Percentiles rank a stretch among this genome's conserved stretches.
These are phyloP conservation scores for Rubia yunnanensis DNA, from an alignment of 257 asterid genomes.

Conservation along the genomic window DNA sequence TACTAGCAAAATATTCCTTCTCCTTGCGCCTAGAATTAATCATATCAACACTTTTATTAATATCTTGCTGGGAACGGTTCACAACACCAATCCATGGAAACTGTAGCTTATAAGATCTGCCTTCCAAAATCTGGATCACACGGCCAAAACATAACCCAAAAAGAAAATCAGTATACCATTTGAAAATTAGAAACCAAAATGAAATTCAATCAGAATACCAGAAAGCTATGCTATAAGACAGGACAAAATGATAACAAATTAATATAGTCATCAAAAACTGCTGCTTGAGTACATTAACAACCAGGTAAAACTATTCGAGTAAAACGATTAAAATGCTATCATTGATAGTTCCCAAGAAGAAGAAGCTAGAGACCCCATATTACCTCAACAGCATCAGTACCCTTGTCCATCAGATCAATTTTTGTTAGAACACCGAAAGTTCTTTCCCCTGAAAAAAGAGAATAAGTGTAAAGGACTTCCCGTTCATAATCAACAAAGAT, in stretches of 20 bases:
- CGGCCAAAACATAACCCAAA: neutral
- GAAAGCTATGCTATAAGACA: neutral
- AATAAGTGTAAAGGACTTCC: conserved; percentile 1
- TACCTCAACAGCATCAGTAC: conserved; percentile 94
- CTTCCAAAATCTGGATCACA: conserved; percentile 75
- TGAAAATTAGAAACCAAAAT: neutral
- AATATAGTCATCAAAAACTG: neutral
- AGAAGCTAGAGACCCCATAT: conserved; percentile 23
- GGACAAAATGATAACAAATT: neutral
- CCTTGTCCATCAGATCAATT: conserved; percentile 97
- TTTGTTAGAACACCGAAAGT: conserved; percentile 84
- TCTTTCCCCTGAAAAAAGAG: conserved; percentile 68
- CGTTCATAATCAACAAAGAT: neutral
- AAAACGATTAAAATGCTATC: neutral
- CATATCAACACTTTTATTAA: conserved; percentile 93
- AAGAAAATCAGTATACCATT: neutral
- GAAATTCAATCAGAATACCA: neutral
- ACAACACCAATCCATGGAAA: conserved; percentile 99
- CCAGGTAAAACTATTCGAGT: neutral
- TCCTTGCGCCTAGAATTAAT: conserved; percentile 95
- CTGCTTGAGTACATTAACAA: neutral
- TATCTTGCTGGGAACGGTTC: conserved; percentile 93
- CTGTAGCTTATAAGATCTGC: conserved; percentile 78
- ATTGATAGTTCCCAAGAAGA: neutral
- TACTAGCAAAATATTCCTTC: conserved; percentile 80